Evolutionary conservation across 2,329 filamentous ascomycete species (phyloP).

Genomic region (Diaporthe batatas): DNA sequence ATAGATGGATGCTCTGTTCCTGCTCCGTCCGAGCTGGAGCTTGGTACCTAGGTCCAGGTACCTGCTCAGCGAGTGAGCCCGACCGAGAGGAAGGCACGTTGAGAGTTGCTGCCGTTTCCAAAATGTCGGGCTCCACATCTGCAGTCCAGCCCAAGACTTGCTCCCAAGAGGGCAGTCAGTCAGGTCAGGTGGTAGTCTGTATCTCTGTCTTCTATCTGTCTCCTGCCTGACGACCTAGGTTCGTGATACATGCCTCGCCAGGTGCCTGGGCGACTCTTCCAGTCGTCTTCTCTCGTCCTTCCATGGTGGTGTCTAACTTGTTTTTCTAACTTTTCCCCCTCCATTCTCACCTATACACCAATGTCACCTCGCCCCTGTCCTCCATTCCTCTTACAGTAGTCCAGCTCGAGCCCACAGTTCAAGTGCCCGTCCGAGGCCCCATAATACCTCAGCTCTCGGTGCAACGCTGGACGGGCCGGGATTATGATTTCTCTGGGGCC

Average conservation of each 20-base stretch:
- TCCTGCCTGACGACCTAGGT: too few species aligned
- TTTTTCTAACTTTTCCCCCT: neutral
- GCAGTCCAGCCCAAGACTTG: slow-evolving; percentile 17
- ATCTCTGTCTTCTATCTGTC: neutral
- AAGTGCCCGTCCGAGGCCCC: slow-evolving; percentile 27
- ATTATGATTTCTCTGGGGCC: slow-evolving; percentile 21
- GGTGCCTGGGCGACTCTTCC: neutral
- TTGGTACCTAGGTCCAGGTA: neutral
- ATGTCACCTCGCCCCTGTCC: neutral
- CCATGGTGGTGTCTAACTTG: neutral
- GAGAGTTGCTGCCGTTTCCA: slow-evolving; percentile 5
- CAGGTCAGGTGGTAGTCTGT: neutral
- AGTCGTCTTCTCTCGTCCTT: neutral
- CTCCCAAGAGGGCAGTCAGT: slow-evolving; percentile 8
- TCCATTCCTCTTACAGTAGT: slow-evolving; percentile 15
- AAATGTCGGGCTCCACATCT: slow-evolving; percentile 13
- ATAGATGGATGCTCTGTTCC: neutral
- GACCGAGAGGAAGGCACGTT: neutral
- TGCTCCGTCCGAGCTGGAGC: neutral
- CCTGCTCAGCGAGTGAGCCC: neutral
- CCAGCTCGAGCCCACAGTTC: slow-evolving; percentile 33
- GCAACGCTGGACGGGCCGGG: slow-evolving; percentile 30
- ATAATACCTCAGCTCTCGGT: slow-evolving; percentile 24
- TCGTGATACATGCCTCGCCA: too few species aligned
- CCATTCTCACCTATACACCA: neutral